Base-by-base conservation (phyloP, 1,139 yeast species). In the Meyerozyma sp. region DNA sequence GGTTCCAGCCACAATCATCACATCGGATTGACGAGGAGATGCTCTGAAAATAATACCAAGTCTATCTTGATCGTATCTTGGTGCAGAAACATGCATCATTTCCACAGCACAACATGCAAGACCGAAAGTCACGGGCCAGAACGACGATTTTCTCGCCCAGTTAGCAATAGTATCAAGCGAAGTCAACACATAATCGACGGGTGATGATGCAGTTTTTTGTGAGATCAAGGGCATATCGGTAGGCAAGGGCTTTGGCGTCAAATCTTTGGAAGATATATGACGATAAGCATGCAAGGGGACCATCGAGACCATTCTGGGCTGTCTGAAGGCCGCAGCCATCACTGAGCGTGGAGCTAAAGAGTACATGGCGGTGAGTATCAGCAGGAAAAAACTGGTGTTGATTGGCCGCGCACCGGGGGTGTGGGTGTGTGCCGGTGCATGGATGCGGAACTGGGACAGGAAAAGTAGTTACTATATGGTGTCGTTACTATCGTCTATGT, bases 41-140 rank as follows among this genome's bases (percentile, higher is more conserved):
- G 95, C 95, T 74, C 96, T 83, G 80, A 88, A 88, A 78, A 88
- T 88, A 62, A 88, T 87, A 58, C 96, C 96, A 63, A 88, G 75
- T 64, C 96, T 81, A 73, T 88, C 96, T 70, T 88, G 95, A 70
- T 88, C 96, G 68, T 88, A 88, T 64, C 96, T 77, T 50, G 96
- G 95, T 47, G 95, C 82, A 26, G 95, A 88, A 39, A 84, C 88
- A 67, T 88, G 96, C 96, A 88, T 88, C 96, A 88, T 88, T 68
- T 88, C 96, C 40, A 88, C 95, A 49, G 95, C 95, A 72, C 95
- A 87, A 69, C 95, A 87, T 8, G 95, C 95, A 59, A 87, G 73
- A 36, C 95, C 96, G 66, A 88, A 88, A 40, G 96, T 88, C 43
- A 87, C 94, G 11, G 96, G 96, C 96, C 96, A 88, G 66, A 88